Evolutionary conservation across 306 rosid species (phyloP), one percentile per base, ranked within the genome.

Genomic region (Fragaria iinumae): DNA sequence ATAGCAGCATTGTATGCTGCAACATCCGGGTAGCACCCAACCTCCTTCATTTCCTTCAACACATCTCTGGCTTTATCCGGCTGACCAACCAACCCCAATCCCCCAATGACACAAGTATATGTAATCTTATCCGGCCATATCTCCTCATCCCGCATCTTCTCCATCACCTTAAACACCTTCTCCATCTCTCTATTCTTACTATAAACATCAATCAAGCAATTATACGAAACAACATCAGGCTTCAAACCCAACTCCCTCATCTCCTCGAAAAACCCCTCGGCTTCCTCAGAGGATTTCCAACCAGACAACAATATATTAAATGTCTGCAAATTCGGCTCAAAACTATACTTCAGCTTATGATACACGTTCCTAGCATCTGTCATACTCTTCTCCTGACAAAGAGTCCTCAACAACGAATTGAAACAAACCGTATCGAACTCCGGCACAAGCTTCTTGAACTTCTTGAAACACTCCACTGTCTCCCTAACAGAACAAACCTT

Each of bases 331-430:
- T 88, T 88, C 0, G 97, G 93, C 12, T 73, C 85, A 79, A 92
- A 95, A 18, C 45, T 65, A 38, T 81, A 81, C 91, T 92, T 95
- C 84, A 95, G 83, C 77, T 85, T 75, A 67, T 89, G 96, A 77
- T 95, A 95, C n/a, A 92, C 96, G 44, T 95, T 95, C 71, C 97
- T 89, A 1, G 96, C 98, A 83, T 92, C 98, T 4, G 70, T 56
- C 97, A 95, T 95, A 60, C 96, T 95, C 89, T 92, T 95, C 88
- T 90, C 98, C 71, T 92, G 96, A 77, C 98, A 92, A 60, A 95
- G 52, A 2, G 97, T 89, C 77, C 96, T 92, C 82, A 95, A 81
- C 90, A 95, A 55, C 0, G 93, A 93, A 76, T 95, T 92, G 72
- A 90, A 94, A 66, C 97, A 90, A 21, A 63, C 41, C 0, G 82